Base-by-base conservation (phyloP, 768 basidiomycete species). In the Podaxis mareebaensis region DNA sequence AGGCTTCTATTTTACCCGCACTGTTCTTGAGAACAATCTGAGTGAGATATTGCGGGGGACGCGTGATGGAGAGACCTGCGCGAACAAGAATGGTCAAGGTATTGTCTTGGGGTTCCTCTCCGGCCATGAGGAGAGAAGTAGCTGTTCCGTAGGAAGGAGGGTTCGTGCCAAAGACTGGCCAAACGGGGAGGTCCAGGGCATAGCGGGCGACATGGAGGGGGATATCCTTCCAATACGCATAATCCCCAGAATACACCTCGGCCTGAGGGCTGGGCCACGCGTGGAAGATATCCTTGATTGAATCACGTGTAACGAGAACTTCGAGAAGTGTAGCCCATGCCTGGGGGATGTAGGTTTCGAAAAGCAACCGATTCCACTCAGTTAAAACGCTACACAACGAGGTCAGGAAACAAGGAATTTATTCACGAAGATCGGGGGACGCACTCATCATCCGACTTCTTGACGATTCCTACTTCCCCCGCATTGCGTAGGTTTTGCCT, bases 321-420 rank as follows among this genome's bases (percentile, higher is more conserved):
- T 70, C 69, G 0, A 84, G 67, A 0, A 83, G 66, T 0, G 56
- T 59, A 15, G 71, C 71, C 83, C 82, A 84, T 4, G 79, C 76
- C 11, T 69, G 66, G 0, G 84, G 83, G 15, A 84, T 76, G 60
- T 79, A 80, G 2, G 68, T 65, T 4, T 78, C 70, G 61, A 84
- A 84, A 0, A 85, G 65, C 6, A 80, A 65, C 15, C 67, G 68
- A 61, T 85, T 85, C 84, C 84, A 85, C 65, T 77, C 75, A 1
- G 81, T 72, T 5, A 80, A 69, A 7, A 80, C 69, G 33, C 84
- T 85, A 61, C 28, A 53, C 49, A 36, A 53, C n/a, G 40, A 8
- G 36, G 8, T 48, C n/a, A 22, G 42, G 26, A 53, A 7, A 59
- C 1, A 10, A 22, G 52, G n/a, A 51, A 48, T 10, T 24, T 13